Conservation (phyloP, 2,329 filamentous ascomycete species). For the Aspergillus sp. region DNA sequence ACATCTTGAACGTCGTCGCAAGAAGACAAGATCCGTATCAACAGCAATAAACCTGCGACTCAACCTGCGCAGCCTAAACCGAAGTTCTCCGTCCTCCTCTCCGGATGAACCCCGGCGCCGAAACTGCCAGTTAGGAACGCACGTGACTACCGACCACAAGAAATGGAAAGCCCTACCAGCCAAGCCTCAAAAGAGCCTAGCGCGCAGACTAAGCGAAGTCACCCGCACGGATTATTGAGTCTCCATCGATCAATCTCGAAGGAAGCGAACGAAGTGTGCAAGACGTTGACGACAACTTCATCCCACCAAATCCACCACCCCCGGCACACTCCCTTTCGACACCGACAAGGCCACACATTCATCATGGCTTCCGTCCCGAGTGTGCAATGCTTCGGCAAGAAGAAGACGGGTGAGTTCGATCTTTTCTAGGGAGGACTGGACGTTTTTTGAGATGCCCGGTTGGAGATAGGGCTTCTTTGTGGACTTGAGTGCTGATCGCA, state of each 20-base stretch:
- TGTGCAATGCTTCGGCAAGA: conserved; percentile 99
- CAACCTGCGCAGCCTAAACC: conserved; percentile 1
- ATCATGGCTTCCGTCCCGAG: conserved; percentile 79
- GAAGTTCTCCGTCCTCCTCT: background rate
- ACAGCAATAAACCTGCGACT: background rate
- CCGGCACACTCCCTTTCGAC: conserved; percentile 43
- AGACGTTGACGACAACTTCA: conserved; percentile 43
- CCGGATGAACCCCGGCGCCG: conserved; percentile 2
- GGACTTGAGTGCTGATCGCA: conserved; percentile 16
- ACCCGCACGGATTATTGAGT: conserved; percentile 42
- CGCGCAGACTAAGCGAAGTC: conserved; percentile 46
- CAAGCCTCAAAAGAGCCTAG: conserved; percentile 24
- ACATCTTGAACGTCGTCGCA: conserved; percentile 37
- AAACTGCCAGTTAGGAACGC: conserved; percentile 6
- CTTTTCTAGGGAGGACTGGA: conserved; percentile 8
- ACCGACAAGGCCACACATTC: conserved; percentile 49
- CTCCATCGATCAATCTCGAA: conserved; percentile 35
- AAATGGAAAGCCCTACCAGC: conserved; percentile 36
- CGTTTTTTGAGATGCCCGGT: conserved; percentile 4
- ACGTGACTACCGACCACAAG: conserved; percentile 31
- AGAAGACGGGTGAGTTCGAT: conserved; percentile 68
- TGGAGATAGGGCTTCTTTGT: conserved; percentile 1
- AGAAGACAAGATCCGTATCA: background rate
- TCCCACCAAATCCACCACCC: conserved; percentile 22
- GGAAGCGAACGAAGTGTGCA: conserved; percentile 27